These are phyloP conservation scores for Coriolopsis trogii DNA, from an alignment of 1,284 basidiomycete species.

Conservation along the genomic window DNA sequence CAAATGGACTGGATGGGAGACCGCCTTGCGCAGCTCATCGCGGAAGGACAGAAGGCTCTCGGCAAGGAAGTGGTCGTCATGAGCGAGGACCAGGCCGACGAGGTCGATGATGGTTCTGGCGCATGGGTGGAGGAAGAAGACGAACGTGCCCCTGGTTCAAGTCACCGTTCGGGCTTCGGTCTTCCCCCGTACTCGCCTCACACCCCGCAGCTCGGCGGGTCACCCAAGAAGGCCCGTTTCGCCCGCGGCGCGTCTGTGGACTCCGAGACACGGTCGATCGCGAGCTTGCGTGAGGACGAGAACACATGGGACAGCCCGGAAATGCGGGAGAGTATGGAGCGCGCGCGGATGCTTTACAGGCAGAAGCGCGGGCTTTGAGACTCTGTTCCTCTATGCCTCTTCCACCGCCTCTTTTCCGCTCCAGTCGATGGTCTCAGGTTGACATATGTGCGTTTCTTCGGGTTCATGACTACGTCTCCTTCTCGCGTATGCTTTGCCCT, in stretches of 20 bases:
- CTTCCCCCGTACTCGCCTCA: constrained; percentile 34
- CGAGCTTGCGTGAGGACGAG: constrained; percentile 41
- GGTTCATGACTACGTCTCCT: neutral
- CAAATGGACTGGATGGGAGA: constrained; percentile 80
- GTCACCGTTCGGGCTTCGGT: constrained; percentile 30
- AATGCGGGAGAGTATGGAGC: constrained; percentile 64
- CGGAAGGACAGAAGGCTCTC: constrained; percentile 73
- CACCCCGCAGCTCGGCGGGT: constrained; percentile 32
- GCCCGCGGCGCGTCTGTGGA: constrained; percentile 37
- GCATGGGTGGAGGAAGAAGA: constrained; percentile 51
- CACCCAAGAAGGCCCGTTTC: constrained; percentile 38
- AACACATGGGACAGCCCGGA: constrained; percentile 58
- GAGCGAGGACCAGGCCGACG: constrained; percentile 71
- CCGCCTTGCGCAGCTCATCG: constrained; percentile 65
- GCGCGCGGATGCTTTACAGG: constrained; percentile 50
- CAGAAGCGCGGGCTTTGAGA: constrained; percentile 20
- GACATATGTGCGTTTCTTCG: constrained; percentile 1
- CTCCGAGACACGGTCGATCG: constrained; percentile 30
- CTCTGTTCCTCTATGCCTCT: neutral
- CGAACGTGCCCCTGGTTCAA: constrained; percentile 30
- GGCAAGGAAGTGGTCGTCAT: constrained; percentile 71
- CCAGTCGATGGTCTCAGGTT: neutral
- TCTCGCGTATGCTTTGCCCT: neutral
- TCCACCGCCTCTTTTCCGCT: neutral
- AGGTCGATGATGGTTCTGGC: constrained; percentile 71